Conservation (phyloP, 2,329 filamentous ascomycete genomes). For the Fusarium citri region DNA sequence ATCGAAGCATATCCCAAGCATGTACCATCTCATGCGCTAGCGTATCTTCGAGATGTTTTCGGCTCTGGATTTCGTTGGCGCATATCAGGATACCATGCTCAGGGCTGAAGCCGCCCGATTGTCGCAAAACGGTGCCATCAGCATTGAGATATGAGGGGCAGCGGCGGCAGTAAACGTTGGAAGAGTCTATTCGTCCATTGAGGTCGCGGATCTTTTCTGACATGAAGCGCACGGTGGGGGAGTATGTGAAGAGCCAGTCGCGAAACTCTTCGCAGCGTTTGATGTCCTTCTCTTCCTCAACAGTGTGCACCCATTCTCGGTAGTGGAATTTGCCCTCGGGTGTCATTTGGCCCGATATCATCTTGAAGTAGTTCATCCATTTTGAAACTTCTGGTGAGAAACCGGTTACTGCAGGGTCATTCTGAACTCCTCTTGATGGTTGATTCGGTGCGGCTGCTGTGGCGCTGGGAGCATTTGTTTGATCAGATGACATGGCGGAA, state of each 20-base stretch:
- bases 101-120: slow-evolving; percentile 85
- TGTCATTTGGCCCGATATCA: slow-evolving; percentile 79
- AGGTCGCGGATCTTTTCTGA: slow-evolving; percentile 82
- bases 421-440: slow-evolving; percentile 57
- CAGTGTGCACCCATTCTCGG: slow-evolving; percentile 78
- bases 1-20: slow-evolving; percentile 91
- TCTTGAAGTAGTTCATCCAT: slow-evolving; percentile 90
- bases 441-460: slow-evolving; percentile 30
- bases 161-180: slow-evolving; percentile 84
- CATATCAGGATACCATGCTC: slow-evolving; percentile 91
- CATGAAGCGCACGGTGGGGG: slow-evolving; percentile 88
- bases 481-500: slow-evolving; percentile 38
- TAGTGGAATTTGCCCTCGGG: slow-evolving; percentile 78
- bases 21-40: slow-evolving; percentile 98
- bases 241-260: slow-evolving; percentile 86
- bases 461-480: slow-evolving; percentile 25
- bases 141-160: slow-evolving; percentile 72
- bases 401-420: slow-evolving; percentile 70
- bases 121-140: slow-evolving; percentile 70
- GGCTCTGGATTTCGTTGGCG: slow-evolving; percentile 86
- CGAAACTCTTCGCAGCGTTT: slow-evolving; percentile 82
- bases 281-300: slow-evolving; percentile 83
- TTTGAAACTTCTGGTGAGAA: slow-evolving; percentile 70
- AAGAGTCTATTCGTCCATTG: slow-evolving; percentile 77
- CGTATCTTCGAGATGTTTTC: slow-evolving; percentile 90